A percentile compares a stretch with the other conserved stretches of the same genome.
These are phyloP conservation scores for Graphiopsis chlorocephala DNA, from an alignment of 2,329 filamentous ascomycete species.

Conservation along the genomic window DNA sequence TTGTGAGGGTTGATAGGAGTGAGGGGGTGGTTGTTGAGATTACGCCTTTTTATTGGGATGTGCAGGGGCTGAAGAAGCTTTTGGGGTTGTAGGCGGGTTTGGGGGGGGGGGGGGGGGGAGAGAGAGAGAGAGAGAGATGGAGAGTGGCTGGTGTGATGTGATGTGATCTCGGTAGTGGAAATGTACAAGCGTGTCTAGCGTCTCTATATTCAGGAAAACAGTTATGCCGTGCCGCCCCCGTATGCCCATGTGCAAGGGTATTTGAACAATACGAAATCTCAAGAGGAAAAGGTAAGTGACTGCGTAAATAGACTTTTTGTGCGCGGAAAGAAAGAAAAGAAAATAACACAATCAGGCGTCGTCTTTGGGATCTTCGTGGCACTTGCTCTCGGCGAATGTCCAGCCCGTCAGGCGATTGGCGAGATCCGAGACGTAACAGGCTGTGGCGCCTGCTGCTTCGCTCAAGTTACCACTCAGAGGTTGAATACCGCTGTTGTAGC, in stretches of 20 bases:
- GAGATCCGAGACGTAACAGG: constrained; percentile 52
- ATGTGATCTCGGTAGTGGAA: background rate
- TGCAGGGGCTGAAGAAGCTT: constrained; percentile 23
- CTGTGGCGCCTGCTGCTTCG: constrained; percentile 45
- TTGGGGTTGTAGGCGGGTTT: constrained; percentile 1
- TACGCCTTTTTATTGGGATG: constrained; percentile 39
- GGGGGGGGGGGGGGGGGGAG: background rate
- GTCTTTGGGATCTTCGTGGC: constrained; percentile 13
- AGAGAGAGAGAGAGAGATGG: background rate
- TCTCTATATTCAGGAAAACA: background rate
- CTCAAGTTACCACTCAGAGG: constrained; percentile 38
- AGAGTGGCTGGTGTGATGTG: background rate
- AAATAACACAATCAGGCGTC: background rate
- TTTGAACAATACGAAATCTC: background rate
- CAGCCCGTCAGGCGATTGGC: constrained; percentile 49
- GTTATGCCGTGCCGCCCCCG: background rate
- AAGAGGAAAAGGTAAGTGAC: background rate
- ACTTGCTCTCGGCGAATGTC: constrained; percentile 29
- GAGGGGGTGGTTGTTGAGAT: constrained; percentile 33
- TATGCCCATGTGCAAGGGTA: constrained; percentile 10
- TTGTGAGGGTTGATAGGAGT: constrained; percentile 34
- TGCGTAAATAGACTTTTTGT: background rate
- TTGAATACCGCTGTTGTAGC: constrained; percentile 49
- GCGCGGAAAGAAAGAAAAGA: background rate
- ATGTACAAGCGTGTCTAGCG: background rate